These are phyloP conservation scores for Serpula lacrymans DNA, from an alignment of 768 basidiomycete species.

Conservation along the genomic window DNA sequence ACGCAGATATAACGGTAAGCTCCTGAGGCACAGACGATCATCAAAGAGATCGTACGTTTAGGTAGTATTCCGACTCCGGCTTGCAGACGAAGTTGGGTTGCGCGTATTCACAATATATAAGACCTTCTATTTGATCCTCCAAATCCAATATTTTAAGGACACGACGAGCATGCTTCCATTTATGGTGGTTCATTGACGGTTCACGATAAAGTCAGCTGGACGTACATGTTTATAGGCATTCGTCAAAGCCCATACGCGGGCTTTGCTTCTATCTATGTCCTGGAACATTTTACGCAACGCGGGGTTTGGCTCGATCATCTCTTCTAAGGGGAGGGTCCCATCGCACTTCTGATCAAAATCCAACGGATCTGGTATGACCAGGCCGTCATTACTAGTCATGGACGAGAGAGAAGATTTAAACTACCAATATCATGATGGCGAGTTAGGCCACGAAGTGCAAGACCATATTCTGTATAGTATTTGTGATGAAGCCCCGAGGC, in stretches of 20 bases:
- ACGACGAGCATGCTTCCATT: slow-evolving; percentile 69
- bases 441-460: slow-evolving; percentile 75
- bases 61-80: slow-evolving; percentile 72
- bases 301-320: slow-evolving; percentile 68
- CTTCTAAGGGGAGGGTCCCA: slow-evolving; percentile 77
- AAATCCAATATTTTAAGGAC: slow-evolving; percentile 73
- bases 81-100: slow-evolving; percentile 71
- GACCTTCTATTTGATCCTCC: slow-evolving; percentile 66
- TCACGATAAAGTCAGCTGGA: slow-evolving; percentile 2
- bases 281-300: slow-evolving; percentile 61
- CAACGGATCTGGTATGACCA: slow-evolving; percentile 60
- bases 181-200: slow-evolving; percentile 9
- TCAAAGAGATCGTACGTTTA: slow-evolving; percentile 38
- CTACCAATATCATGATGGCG: slow-evolving; percentile 74
- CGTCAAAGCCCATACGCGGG: slow-evolving; percentile 81
- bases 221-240: slow-evolving; percentile 77
- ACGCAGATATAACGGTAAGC: too few relatives aligned
- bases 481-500: slow-evolving; percentile 65
- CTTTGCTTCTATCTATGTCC: slow-evolving; percentile 76
- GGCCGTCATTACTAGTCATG: not conserved
- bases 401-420: slow-evolving; percentile 2
- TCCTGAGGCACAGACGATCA: too few relatives aligned
- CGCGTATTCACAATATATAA: slow-evolving; percentile 79
- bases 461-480: slow-evolving; percentile 81
- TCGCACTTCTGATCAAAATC: slow-evolving; percentile 87